Evolutionary conservation across 352 stramenopile species (phyloP).

Genomic region (Phytophthora quininea): DNA sequence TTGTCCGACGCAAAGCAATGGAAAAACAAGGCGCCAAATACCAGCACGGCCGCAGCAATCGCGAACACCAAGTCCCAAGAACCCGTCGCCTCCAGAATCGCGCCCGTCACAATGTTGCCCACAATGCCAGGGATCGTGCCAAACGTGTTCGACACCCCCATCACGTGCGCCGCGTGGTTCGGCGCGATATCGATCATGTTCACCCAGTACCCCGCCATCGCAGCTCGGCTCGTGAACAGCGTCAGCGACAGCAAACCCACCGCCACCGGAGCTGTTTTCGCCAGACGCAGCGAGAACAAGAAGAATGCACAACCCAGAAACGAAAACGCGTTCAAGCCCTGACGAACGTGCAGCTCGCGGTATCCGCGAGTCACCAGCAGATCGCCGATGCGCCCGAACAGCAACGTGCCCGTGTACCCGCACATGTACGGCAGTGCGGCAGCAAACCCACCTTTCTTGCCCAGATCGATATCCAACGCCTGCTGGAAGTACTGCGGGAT

Average conservation of each 20-base stretch:
- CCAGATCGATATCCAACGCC: conserved; percentile 76
- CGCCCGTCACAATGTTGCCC: conserved; percentile 84
- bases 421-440: conserved; percentile 81
- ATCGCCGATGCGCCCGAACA: conserved; percentile 77
- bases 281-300: conserved; percentile 76
- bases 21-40: conserved; percentile 78
- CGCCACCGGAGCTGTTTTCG: conserved; percentile 52
- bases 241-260: conserved; percentile 76
- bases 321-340: conserved; percentile 77
- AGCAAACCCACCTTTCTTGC: conserved; percentile 64
- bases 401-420: conserved; percentile 74
- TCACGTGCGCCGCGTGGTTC: conserved; percentile 82
- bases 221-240: conserved; percentile 76
- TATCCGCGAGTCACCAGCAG: conserved; percentile 64
- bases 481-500: conserved; percentile 90
- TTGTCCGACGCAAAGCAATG: conserved; percentile 79
- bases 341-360: conserved; percentile 77
- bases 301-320: conserved; percentile 78
- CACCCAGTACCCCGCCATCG: conserved; percentile 87
- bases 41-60: conserved; percentile 73
- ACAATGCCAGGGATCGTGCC: conserved; percentile 85
- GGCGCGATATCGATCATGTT: conserved; percentile 91
- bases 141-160: conserved; percentile 89
- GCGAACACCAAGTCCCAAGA: conserved; percentile 86
- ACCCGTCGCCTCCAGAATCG: conserved; percentile 73